Base-by-base conservation (phyloP, 2,329 filamentous ascomycete species). In the Neospermospora avenae region DNA sequence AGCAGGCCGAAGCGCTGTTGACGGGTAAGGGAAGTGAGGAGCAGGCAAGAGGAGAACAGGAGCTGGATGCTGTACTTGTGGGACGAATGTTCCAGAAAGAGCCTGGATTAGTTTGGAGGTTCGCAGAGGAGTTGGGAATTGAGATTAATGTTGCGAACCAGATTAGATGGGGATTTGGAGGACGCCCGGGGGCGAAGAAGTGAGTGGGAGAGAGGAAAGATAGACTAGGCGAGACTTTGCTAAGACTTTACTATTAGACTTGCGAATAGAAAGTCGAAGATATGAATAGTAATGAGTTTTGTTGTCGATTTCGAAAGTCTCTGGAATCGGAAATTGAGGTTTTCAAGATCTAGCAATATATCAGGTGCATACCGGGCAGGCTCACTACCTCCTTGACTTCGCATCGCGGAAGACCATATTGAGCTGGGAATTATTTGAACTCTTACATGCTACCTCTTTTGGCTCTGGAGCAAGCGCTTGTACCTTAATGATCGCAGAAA, bases 81-180 rank as follows among this genome's bases (percentile, higher is more conserved):
- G 83, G 81, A 0, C 76, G 84, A 1, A 73, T 76, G 73, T 86
- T 86, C 67, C 82, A 81, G 72, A 82, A 84, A 74, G 82, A 85
- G 63, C 83, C 84, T 0, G 80, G 80, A 0, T 66, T 85, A 18
- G 81, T 84, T 0, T 83, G 80, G 75, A 66, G 72, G 2, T 85
- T 78, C 75, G 83, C 82, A 1, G 79, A 84, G 54, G 82, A 85
- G 16, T 68, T 85, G 25, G 75, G 74, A 0, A 72, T 77, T 0
- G 65, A 75, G 6, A 77, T 84, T 24, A 72, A 77, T 39, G 68
- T 81, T 58, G 78, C 82, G 0, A 76, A 78, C 59, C 82, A 85
- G 72, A 83, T 84, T 59, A 74, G 77, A 22, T 84, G 82, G 82
- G 80, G 78, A 0, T 84, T 83, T 64, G 76, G 74, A 0, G 80